These are phyloP conservation scores for Calocybe gambosa DNA, from an alignment of 1,284 basidiomycete species.

Conservation along the genomic window DNA sequence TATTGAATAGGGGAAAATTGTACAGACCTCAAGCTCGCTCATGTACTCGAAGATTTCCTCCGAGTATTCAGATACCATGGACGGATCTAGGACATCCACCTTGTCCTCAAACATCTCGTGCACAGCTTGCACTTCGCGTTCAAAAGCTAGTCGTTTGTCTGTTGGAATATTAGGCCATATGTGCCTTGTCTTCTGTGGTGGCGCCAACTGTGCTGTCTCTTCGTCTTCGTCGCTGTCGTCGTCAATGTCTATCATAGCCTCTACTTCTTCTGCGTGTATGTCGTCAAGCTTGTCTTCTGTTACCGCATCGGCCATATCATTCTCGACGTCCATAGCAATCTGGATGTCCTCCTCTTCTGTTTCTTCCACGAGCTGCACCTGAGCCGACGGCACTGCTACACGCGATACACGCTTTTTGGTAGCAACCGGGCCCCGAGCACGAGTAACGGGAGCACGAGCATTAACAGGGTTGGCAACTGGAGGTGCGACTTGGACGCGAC, in stretches of 20 bases:
- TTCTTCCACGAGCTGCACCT: conserved; percentile 28
- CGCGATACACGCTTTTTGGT: conserved; percentile 38
- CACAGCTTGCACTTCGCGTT: conserved; percentile 59
- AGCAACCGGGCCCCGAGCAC: conserved; percentile 31
- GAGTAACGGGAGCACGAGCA: conserved; percentile 33
- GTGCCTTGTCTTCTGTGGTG: conserved; percentile 36
- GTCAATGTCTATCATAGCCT: conserved; percentile 44
- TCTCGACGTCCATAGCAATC: conserved; percentile 58
- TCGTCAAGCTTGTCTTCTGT: conserved; percentile 30
- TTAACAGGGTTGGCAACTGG: conserved; percentile 32
- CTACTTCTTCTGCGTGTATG: conserved; percentile 49
- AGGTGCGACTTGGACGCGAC: conserved; percentile 36
- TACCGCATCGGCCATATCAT: conserved; percentile 28
- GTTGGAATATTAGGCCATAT: conserved; percentile 70
- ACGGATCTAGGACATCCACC: conserved; percentile 84
- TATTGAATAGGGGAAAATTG: conserved; percentile 1
- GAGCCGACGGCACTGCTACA: conserved; percentile 21
- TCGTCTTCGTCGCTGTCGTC: conserved; percentile 40
- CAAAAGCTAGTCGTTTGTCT: conserved; percentile 47
- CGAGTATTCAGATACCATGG: conserved; percentile 98
- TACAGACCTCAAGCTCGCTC: conserved; percentile 79
- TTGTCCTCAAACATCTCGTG: conserved; percentile 74
- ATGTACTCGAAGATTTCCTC: conserved; percentile 98
- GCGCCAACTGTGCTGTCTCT: conserved; percentile 17
- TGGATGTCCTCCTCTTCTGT: conserved; percentile 35